Base-by-base conservation (phyloP, 2,329 filamentous ascomycete genomes). In the Diaporthe sp. region DNA sequence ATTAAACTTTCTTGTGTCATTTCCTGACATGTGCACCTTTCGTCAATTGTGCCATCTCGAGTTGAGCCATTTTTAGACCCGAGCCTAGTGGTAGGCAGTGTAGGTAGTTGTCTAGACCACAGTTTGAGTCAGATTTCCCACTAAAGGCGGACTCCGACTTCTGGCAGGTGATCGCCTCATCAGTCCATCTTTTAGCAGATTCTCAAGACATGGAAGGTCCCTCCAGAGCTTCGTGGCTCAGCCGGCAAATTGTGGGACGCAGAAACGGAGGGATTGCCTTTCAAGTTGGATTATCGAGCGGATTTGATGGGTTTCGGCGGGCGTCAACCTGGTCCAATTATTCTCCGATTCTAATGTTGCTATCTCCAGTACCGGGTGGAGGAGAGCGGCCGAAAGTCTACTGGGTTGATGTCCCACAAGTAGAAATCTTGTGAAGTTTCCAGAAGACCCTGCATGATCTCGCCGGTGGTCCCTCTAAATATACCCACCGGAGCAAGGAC, bases 361-460 rank as follows among this genome's bases (percentile, higher is more conserved):
- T 27, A 51, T 27, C 63, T 53, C 63, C 63, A 53, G 47, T 25
- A 32, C 44, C 63, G 47, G 32, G 47, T 68, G 63, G 63, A 44
- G 63, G 37, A 37, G 35, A 53, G 25, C 32, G 63, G 47, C 47
- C 47, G 32, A 53, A 15, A 68, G 47, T 50, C 51, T 53, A 27
- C 63, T 39, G 63, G 63, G 32, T 13, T 53, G 19, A 19, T 39
- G 47, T 68, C 63, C 63, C 63, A 68, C 63, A 53, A 30, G 44
- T 39, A 22, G 63, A 68, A 68, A 27, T 53, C 44, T 27, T 39
- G n/a, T 68, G 63, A 68, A 53, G 44, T 53, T 68, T 68, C 63
- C 63, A 68, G 63, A 68, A 68, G 63, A 22, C 63, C 63, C 63
- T 68, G 63, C 63, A 53, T 66, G 63, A 35, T 32, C 63, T 51